Evolutionary conservation across 305 asterid species (phyloP), one percentile per base, ranked within the genome.

Genomic region (Fraxinus sp.): DNA sequence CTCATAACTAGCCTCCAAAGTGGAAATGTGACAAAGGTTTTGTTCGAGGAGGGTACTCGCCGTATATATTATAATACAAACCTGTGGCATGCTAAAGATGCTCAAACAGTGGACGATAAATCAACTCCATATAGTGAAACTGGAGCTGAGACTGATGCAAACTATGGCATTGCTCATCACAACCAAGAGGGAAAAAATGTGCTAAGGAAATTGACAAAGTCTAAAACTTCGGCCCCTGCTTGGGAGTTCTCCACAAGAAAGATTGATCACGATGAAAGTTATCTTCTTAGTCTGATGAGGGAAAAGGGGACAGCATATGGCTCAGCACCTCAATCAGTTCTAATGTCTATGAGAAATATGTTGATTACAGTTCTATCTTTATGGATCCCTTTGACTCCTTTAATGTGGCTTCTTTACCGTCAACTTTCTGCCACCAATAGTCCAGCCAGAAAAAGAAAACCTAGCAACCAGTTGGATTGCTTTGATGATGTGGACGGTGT

Each of bases 401-500:
- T 96, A 43, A 90, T 94, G 98, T 96, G 94, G 96, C 90, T 96
- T 89, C 92, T 94, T 41, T 92, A 92, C 82, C 97, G 98, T n/a
- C 99, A 96, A 84, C 86, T 94, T 78, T 90, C 93, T 88, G 89
- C 98, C 74, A 94, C 96, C 81, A 93, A 90, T 85, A 91, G 96
- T 84, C 96, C 97, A 2, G 97, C 98, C 71, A 92, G 74, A 89
- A 92, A 90, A 84, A 88, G 94, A 84, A 87, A 77, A 66, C 87
- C 96, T 55, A 91, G 89, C 85, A 92, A 87, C 85, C 95, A 90
- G 84, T 83, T 89, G 89, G 90, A 91, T 78, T 83, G 88, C 83
- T 96, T 96, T 84, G 96, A 91, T 81, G 98, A 96, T 81, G 99
- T 96, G 73, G 98, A 91, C 78, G 98, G 99, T 77, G 98, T 96